Conservation (phyloP, 2,329 filamentous ascomycete genomes). For the Diaporthe ampelina region DNA sequence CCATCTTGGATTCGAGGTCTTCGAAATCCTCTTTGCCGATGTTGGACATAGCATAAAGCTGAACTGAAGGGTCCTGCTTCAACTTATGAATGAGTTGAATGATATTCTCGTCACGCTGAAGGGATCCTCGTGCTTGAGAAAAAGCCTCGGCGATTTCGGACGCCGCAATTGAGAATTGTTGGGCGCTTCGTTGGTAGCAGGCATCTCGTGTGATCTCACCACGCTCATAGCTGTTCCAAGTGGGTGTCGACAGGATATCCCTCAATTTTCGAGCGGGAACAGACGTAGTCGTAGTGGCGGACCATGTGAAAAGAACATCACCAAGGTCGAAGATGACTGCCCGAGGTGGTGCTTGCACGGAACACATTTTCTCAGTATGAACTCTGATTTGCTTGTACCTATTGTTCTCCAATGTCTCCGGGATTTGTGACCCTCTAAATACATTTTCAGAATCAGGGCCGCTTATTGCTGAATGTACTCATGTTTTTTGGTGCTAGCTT, state of each 20-base stretch:
- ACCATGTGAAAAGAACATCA: background rate
- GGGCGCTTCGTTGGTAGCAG: constrained; percentile 45
- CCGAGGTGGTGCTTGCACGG: background rate
- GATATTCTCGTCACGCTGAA: constrained; percentile 46
- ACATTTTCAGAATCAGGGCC: background rate
- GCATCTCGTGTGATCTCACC: constrained; percentile 46
- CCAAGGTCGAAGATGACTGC: background rate
- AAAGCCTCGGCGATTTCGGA: constrained; percentile 48
- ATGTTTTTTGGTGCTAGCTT: background rate
- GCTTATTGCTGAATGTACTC: background rate
- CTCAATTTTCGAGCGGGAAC: constrained; percentile 45
- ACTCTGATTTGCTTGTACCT: background rate
- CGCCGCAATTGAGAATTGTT: constrained; percentile 45
- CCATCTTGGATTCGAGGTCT: constrained; percentile 45
- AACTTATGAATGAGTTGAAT: constrained; percentile 44
- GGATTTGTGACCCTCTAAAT: background rate
- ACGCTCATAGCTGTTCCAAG: constrained; percentile 44
- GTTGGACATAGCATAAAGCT: constrained; percentile 50
- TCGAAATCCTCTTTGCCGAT: constrained; percentile 48
- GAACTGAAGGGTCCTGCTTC: constrained; percentile 42
- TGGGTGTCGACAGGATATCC: too few relatives aligned
- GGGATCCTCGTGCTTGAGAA: constrained; percentile 47
- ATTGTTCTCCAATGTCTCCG: background rate
- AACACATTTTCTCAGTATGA: background rate
- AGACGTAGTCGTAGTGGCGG: background rate